phyloP scores from a whole-genome alignment of 805 yeast species.

The Hanseniaspora guilliermondii region DNA sequence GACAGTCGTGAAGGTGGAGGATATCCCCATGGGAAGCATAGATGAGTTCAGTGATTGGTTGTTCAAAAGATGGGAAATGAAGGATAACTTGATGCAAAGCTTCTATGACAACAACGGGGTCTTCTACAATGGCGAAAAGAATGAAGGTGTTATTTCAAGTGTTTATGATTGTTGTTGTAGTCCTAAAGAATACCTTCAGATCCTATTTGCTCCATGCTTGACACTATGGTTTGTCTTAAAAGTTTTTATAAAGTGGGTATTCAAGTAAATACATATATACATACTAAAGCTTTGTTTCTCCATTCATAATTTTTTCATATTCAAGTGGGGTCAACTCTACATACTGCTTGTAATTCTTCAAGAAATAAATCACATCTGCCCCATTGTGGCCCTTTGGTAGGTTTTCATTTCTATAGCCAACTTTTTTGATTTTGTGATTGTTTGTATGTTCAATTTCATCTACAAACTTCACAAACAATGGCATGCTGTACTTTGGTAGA shows the following conservation, averaged over 20 bases:
- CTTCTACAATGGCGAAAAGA: conserved; percentile 26
- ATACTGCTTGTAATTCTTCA: conserved; percentile 41
- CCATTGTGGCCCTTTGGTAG: conserved; percentile 56
- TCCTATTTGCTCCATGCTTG: conserved; percentile 18
- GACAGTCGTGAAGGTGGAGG: conserved; percentile 42
- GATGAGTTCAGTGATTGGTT: conserved; percentile 71
- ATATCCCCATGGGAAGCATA: conserved; percentile 48
- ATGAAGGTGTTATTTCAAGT: not conserved
- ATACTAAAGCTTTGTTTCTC: conserved; percentile 21
- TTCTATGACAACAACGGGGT: conserved; percentile 43
- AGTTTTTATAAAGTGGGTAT: not conserved
- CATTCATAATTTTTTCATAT: conserved; percentile 36
- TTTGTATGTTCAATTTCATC: conserved; percentile 52
- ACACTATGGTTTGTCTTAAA: not conserved
- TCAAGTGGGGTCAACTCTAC: conserved; percentile 41
- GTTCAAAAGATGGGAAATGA: conserved; percentile 56
- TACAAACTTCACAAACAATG: conserved; percentile 65
- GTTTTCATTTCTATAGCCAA: conserved; percentile 50
- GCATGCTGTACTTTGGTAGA: conserved; percentile 77
- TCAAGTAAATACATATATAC: not conserved
- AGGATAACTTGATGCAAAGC: conserved; percentile 57
- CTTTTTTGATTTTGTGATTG: conserved; percentile 72
- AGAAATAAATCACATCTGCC: conserved; percentile 57
- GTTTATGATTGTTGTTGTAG: conserved; percentile 19
- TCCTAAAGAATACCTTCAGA: conserved; percentile 16